Evolutionary conservation across 2,329 filamentous ascomycete species (phyloP).

Genomic region (Fusarium sp.): DNA sequence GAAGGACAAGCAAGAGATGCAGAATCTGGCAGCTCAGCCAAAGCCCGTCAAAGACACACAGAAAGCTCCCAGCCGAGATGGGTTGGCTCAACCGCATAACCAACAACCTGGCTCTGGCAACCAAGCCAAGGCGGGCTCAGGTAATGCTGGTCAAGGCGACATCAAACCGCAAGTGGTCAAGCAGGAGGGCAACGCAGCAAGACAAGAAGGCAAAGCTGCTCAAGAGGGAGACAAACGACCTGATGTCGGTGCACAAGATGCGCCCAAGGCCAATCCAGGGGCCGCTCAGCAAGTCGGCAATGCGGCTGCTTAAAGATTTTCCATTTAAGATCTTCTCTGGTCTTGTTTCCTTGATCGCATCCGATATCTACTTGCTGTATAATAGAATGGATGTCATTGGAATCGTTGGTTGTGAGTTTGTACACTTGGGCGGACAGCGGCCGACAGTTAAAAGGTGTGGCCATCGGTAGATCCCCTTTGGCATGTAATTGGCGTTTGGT

Average conservation of each 20-base stretch:
- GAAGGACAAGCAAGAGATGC: slow-evolving; percentile 85
- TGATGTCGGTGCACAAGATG: slow-evolving; percentile 17
- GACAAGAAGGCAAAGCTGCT: slow-evolving; percentile 7
- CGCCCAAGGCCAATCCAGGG: slow-evolving; percentile 12
- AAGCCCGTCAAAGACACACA: slow-evolving; percentile 23
- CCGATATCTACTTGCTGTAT: slow-evolving; percentile 23
- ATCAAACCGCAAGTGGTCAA: slow-evolving; percentile 17
- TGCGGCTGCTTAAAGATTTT: slow-evolving; percentile 24
- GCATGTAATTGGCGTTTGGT: slow-evolving; percentile 42
- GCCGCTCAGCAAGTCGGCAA: slow-evolving; percentile 21
- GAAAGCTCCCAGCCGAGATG: slow-evolving; percentile 31
- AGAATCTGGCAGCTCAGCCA: slow-evolving; percentile 64
- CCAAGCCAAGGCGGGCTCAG: slow-evolving; percentile 15
- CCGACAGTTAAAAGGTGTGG: slow-evolving; percentile 7
- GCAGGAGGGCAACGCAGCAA: slow-evolving; percentile 8
- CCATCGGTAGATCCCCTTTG: slow-evolving; percentile 3
- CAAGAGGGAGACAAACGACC: slow-evolving; percentile 25
- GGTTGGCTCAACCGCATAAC: slow-evolving; percentile 27
- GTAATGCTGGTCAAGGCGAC: slow-evolving; percentile 22
- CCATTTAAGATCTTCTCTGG: background rate
- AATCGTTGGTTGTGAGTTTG: slow-evolving; percentile 8
- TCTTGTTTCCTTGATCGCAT: background rate
- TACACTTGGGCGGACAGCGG: background rate
- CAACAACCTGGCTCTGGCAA: slow-evolving; percentile 21
- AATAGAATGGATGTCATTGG: slow-evolving; percentile 35